Base-by-base conservation (phyloP, 2,329 filamentous ascomycete genomes). In the Monilinia laxa region DNA sequence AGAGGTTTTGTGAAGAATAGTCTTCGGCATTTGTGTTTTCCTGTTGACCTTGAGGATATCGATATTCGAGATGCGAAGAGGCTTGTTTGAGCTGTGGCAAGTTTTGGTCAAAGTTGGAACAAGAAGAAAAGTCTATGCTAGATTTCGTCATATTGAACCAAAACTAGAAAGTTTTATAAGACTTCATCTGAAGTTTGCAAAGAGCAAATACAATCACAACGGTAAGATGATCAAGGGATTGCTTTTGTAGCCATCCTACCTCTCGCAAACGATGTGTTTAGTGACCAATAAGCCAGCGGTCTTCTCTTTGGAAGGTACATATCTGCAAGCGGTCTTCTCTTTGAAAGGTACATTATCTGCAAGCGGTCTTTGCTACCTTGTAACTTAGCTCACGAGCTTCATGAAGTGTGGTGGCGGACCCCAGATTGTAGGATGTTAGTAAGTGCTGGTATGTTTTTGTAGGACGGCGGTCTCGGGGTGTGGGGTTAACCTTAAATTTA, bases 201-300 rank as follows among this genome's bases (percentile, higher is more conserved):
- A 59, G 57, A 23, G 45, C 11, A 49, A 49, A 25, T 35, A 35
- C 10, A 47, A 47, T n/a, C 25, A n/a, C 3, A 12, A 23, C n/a
- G 20, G 28, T 23, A 35, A 2, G 7, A 51, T 51, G 45, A 20
- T n/a, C 3, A 35, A 25, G 4, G 20, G 20, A 18, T 20, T 60
- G 28, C 45, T 51, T 60, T 38, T 23, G 14, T 60, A 51, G 57
- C 42, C 28, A 60, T 60, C 20, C 31, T 38, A 51, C 45, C 45
- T 60, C 28, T 23, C 14, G 16, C 1, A 56, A 14, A 38, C 3
- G n/a, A 38, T 18, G 9, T 2, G 20, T 10, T 38, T 4, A 38
- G 57, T 38, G 42, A 23, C 20, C 7, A 31, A 11, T 25, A 38
- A n/a, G 31, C 28, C 18, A 42, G 57, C 28, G 45, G 57, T 60